Base-by-base conservation (phyloP, 176 grass and related monocot species). In the Ensete glaucum region DNA sequence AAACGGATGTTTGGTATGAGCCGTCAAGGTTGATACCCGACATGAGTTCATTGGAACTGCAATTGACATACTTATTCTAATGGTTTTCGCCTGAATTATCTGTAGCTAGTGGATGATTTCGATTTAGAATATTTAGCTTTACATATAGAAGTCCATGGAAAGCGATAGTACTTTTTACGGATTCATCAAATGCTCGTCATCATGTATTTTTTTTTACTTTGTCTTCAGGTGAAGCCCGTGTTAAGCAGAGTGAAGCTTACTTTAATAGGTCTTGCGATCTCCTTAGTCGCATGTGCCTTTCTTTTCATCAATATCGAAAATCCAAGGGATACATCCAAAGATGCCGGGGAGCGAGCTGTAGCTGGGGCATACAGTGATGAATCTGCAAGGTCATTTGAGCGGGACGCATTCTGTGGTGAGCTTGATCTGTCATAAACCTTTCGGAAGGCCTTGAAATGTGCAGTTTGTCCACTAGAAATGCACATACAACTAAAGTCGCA, bases 241-340 rank as follows among this genome's bases (percentile, higher is more conserved):
- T 73, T 98, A 71, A 91, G 76, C 78, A 87, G 95, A 81, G 95
- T 98, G 59, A 98, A 98, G 76, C 82, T 90, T 74, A 93, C 95
- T 52, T 68, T 98, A 54, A 72, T 98, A 53, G 88, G 88, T 66
- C 80, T 98, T 75, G 95, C 90, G 0, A 78, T 83, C 43, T 98
- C 90, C 53, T 84, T 98, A 70, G 85, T 91, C 9, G 50, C 85
- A 10, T 98, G 90, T 82, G 81, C 75, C 80, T 77, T 98, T 78
- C 80, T 93, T 56, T 93, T 91, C 48, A 63, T 82, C 67, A 93
- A 91, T 75, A 84, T 86, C 9, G 94, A 84, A 24, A 78, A 66
- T 55, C 82, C 86, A 9, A 84, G 78, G 76, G 73, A 82, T 17
- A 73, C 79, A 2, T 56, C 77, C 55, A 84, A 84, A 43, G 81